Base-by-base conservation (phyloP, 768 basidiomycete genomes). In the Psilocybe cubensis region DNA sequence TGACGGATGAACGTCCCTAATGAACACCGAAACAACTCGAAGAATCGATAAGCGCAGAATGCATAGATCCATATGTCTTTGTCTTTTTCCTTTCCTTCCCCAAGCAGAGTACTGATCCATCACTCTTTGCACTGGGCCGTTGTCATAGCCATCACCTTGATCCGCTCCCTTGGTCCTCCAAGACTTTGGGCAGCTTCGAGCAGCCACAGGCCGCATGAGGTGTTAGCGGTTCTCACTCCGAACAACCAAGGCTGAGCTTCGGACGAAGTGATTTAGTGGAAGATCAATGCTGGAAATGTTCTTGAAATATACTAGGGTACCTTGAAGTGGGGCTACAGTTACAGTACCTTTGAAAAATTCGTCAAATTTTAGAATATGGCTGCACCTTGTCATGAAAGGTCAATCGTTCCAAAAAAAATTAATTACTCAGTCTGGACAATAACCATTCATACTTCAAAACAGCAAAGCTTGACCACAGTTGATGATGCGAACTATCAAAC, bases 91-190 rank as follows among this genome's bases (percentile, higher is more conserved):
- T 17, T 38, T 38, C 12, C 35, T 38, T 4, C 35, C 35, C 14
- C 35, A 38, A 14, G 5, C 35, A 12, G n/a, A 12, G 35, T 38
- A 38, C n/a, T 38, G 35, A 38, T 38, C 35, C 14, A 38, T 14
- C 12, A 14, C 7, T 11, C n/a, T n/a, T n/a, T 0, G 14, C 12
- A 38, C 31, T 38, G 12, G 7, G 5, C 45, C 55, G 64, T 66
- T 63, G 64, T 63, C 64, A 63, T 63, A 62, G 59, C 31, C 52
- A 51, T 54, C 55, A 21, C 54, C 47, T 52, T 58, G 57, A 58
- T 55, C 59, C 59, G 59, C 14, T 61, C 20, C 25, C 10, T 43
- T 58, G 63, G 59, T 56, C 44, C 42, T 48, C 31, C 24, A 49
- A 3, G 48, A n/a, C 24, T 51, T 38, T 0, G n/a, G n/a, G n/a